These are phyloP conservation scores for Penicillium waksmanii DNA, from an alignment of 495 filamentous ascomycete species.

Conservation along the genomic window DNA sequence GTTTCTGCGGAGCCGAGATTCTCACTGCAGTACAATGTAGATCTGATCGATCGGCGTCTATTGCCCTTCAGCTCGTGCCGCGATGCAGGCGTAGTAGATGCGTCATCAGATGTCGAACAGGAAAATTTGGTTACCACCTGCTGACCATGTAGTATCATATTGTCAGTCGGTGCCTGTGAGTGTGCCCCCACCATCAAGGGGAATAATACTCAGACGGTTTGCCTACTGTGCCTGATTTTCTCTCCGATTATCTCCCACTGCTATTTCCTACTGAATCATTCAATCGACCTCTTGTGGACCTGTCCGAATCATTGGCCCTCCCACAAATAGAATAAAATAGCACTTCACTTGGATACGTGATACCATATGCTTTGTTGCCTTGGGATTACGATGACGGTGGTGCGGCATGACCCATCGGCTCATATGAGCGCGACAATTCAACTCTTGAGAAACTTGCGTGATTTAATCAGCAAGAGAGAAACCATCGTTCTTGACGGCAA, in stretches of 20 bases:
- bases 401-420: too few species aligned
- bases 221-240: neutral
- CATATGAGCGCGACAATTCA: too few species aligned
- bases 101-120: neutral
- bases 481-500: slow-evolving; percentile 12
- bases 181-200: neutral
- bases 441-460: too few species aligned
- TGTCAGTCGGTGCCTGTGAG: neutral
- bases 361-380: neutral
- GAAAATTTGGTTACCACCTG: neutral
- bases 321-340: neutral
- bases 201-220: neutral
- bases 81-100: neutral
- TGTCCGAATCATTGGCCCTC: neutral
- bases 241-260: neutral
- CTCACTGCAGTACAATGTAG: neutral
- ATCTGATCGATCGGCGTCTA: neutral
- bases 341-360: neutral
- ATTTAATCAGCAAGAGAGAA: too few species aligned
- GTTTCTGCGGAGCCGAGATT: neutral
- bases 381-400: too few species aligned
- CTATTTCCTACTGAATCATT: neutral
- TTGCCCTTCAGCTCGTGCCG: neutral
- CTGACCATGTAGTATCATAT: neutral
- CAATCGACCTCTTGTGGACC: neutral